Conservation (phyloP, 1,139 yeast species). For the Yamadazyma triangularis region DNA sequence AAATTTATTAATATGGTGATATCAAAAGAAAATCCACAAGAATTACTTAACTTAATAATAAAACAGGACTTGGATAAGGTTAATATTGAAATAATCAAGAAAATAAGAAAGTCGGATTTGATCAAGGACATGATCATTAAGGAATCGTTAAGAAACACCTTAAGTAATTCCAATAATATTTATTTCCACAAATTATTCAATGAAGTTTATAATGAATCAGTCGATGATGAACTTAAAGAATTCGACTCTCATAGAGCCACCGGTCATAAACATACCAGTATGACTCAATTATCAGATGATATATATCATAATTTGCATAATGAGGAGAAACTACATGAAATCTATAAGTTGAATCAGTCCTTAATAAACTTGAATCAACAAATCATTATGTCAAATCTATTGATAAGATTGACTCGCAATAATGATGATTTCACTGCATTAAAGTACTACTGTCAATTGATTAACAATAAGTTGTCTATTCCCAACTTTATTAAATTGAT, state of each 20-base stretch:
- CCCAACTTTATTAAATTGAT: constrained; percentile 23
- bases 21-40: constrained; percentile 4
- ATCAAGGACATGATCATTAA: constrained; percentile 5
- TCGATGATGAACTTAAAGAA: too few relatives aligned
- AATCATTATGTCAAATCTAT: constrained; percentile 6
- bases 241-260: too few relatives aligned
- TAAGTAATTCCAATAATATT: constrained; percentile 8
- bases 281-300: constrained; percentile 3
- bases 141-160: constrained; percentile 4
- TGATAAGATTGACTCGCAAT: constrained; percentile 6
- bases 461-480: constrained; percentile 16
- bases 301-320: constrained; percentile 8
- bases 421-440: constrained; percentile 9
- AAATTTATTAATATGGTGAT: constrained; percentile 25
- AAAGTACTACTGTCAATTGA: constrained; percentile 18
- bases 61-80: constrained; percentile 24
- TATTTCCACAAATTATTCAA: constrained; percentile 8
- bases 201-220: constrained; percentile 8
- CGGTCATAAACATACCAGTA: neutral
- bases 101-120: constrained; percentile 7
- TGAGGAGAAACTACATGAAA: constrained; percentile 3
- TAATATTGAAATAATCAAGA: constrained; percentile 18
- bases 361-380: constrained; percentile 10
- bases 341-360: constrained; percentile 4
- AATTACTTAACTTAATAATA: constrained; percentile 18